phyloP scores from a whole-genome alignment of 1,284 basidiomycete species.

The Trichosporon sp. region DNA sequence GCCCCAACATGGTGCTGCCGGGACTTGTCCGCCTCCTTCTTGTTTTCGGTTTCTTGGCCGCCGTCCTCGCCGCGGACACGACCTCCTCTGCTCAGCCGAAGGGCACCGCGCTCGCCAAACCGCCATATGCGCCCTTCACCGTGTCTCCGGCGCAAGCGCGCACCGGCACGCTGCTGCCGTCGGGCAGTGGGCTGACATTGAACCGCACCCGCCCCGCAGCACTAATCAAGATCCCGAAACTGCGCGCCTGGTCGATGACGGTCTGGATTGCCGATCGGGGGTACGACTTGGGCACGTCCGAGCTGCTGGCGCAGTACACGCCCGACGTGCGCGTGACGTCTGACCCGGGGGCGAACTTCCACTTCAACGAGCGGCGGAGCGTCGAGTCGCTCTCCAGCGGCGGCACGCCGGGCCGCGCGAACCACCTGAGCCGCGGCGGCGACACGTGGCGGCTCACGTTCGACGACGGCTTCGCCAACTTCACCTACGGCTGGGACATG shows the following conservation, averaged over 20 bases:
- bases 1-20: constrained; percentile 2
- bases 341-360: constrained; percentile 38
- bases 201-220: background rate
- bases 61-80: background rate
- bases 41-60: background rate
- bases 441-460: constrained; percentile 56
- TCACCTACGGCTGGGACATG: constrained; percentile 48
- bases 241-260: background rate
- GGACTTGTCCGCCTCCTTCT: background rate
- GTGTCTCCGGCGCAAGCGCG: background rate
- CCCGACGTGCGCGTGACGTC: constrained; percentile 9
- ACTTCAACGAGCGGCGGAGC: background rate
- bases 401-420: constrained; percentile 51
- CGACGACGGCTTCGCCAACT: constrained; percentile 58
- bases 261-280: constrained; percentile 17
- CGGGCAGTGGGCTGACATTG: background rate
- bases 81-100: background rate
- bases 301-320: constrained; percentile 25
- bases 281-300: constrained; percentile 21
- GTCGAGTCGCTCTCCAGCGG: constrained; percentile 54
- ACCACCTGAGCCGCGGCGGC: constrained; percentile 44
- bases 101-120: background rate
- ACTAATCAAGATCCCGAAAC: background rate
- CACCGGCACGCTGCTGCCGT: background rate
- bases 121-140: background rate